These are phyloP conservation scores for Davidsoniella eucalypti DNA, from an alignment of 2,329 filamentous ascomycete species.

Conservation along the genomic window DNA sequence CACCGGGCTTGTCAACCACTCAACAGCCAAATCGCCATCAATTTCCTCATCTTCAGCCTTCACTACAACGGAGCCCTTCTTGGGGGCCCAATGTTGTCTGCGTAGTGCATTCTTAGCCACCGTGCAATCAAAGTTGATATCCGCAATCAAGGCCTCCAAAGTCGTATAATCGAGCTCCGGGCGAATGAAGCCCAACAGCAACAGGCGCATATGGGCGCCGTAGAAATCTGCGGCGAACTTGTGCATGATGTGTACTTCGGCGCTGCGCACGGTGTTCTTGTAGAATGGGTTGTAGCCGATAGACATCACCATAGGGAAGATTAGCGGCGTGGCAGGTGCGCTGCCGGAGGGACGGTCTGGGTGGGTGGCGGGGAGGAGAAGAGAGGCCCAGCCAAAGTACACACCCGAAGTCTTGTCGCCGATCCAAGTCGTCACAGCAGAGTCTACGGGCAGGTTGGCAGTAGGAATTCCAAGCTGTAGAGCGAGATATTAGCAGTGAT, in stretches of 20 bases:
- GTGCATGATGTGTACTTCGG: slow-evolving; percentile 82
- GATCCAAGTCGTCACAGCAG: slow-evolving; percentile 42
- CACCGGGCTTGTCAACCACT: slow-evolving; percentile 24
- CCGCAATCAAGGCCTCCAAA: slow-evolving; percentile 66
- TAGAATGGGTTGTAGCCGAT: slow-evolving; percentile 98
- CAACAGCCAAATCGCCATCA: slow-evolving; percentile 20
- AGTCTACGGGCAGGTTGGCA: slow-evolving; percentile 72
- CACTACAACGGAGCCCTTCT: slow-evolving; percentile 21
- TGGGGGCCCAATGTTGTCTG: slow-evolving; percentile 42
- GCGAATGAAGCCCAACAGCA: slow-evolving; percentile 75
- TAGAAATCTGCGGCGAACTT: slow-evolving; percentile 72
- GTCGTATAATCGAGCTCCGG: slow-evolving; percentile 78
- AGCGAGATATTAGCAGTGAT: neutral
- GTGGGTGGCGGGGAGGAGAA: slow-evolving; percentile 39
- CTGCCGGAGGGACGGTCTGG: slow-evolving; percentile 22
- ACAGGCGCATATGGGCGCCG: slow-evolving; percentile 57
- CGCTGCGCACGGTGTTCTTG: slow-evolving; percentile 71
- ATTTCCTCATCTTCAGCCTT: slow-evolving; percentile 15
- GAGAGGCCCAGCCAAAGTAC: slow-evolving; percentile 82
- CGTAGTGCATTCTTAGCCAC: slow-evolving; percentile 60
- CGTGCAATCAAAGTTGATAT: slow-evolving; percentile 78
- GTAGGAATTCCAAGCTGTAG: slow-evolving; percentile 81
- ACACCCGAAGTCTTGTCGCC: slow-evolving; percentile 56
- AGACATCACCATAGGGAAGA: slow-evolving; percentile 81
- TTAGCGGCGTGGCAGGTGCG: slow-evolving; percentile 18